phyloP scores from a whole-genome alignment of 2,329 filamentous ascomycete species.

The Dactylonectria estremocensis region DNA sequence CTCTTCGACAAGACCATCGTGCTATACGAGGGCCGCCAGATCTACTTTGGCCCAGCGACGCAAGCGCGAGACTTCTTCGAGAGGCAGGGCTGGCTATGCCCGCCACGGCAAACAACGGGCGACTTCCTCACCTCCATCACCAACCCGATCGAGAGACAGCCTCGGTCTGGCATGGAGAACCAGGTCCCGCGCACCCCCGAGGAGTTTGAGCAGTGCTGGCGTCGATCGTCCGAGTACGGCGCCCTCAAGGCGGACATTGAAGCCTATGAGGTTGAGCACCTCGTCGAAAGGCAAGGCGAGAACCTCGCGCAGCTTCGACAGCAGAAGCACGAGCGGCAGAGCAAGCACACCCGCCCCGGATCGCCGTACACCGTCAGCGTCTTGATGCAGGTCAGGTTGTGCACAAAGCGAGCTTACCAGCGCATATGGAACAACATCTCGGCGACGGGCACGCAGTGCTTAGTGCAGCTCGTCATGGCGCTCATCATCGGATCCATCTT shows the following conservation, averaged over 20 bases:
- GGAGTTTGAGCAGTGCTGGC: conserved; percentile 73
- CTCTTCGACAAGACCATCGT: conserved; percentile 83
- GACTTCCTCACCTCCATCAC: conserved; percentile 81
- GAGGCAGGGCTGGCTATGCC: conserved; percentile 78
- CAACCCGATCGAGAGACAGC: conserved; percentile 72
- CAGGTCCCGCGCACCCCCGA: conserved; percentile 77
- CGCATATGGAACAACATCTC: conserved; percentile 67
- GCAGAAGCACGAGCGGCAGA: conserved; percentile 66
- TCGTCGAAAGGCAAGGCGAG: conserved; percentile 57
- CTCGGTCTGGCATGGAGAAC: conserved; percentile 71
- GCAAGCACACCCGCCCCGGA: conserved; percentile 66
- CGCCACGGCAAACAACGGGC: conserved; percentile 75
- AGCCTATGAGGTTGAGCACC: conserved; percentile 63
- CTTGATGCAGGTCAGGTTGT: conserved; percentile 67
- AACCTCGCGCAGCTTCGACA: conserved; percentile 60
- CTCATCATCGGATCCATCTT: conserved; percentile 76
- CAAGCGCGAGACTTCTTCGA: conserved; percentile 77
- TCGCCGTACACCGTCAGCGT: conserved; percentile 73
- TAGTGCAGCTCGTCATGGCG: conserved; percentile 68
- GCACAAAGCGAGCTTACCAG: conserved; percentile 66
- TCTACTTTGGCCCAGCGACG: conserved; percentile 78
- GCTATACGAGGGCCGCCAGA: conserved; percentile 83
- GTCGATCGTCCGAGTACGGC: conserved; percentile 60
- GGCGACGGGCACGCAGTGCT: conserved; percentile 61
- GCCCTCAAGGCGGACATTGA: conserved; percentile 64